Percentiles rank a stretch among this genome's conserved stretches.
These are phyloP conservation scores for Exobasidium cylindrosporum DNA, from an alignment of 1,284 basidiomycete species.

Conservation along the genomic window DNA sequence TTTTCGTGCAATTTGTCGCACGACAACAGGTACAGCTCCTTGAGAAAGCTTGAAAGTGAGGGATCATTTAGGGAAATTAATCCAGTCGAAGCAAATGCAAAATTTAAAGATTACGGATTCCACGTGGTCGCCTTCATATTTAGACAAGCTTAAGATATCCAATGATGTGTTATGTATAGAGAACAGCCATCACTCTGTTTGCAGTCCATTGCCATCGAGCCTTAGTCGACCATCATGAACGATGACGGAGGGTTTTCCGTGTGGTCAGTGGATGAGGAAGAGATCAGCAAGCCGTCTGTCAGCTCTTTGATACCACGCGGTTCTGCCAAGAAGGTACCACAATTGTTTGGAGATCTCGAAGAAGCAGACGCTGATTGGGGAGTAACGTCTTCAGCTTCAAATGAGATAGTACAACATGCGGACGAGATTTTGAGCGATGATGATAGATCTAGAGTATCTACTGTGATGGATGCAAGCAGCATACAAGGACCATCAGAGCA, in stretches of 20 bases:
- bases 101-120: too few species aligned
- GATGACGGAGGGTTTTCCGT: neutral
- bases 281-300: neutral
- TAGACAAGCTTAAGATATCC: too few species aligned
- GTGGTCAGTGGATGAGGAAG: neutral
- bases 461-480: neutral
- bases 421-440: neutral
- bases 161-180: too few species aligned
- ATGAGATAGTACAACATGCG: neutral
- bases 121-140: too few species aligned
- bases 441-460: neutral
- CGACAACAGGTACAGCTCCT: too few species aligned
- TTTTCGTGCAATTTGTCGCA: too few species aligned
- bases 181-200: too few species aligned
- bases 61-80: too few species aligned
- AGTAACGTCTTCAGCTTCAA: neutral
- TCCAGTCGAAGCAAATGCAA: too few species aligned
- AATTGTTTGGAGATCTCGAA: neutral
- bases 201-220: too few species aligned
- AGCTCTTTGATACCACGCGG: neutral
- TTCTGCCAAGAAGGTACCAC: neutral
- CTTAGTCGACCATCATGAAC: too few species aligned
- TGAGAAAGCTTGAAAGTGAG: too few species aligned
- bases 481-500: neutral
- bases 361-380: neutral